These are phyloP conservation scores for Saccharomycopsis amapae DNA, from an alignment of 805 yeast species.

Conservation along the genomic window DNA sequence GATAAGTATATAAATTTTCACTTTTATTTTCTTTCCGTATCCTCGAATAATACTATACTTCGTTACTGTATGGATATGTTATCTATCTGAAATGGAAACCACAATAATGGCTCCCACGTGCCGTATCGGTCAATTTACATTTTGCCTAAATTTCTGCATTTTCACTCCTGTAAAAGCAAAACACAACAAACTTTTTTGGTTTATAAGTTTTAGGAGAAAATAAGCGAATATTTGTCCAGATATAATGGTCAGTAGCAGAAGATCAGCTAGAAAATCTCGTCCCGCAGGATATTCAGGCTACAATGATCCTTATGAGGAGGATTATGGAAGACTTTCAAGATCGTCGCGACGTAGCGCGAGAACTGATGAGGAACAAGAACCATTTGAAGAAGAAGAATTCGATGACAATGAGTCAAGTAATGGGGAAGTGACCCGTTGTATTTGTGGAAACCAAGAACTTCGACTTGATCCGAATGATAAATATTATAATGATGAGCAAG, in stretches of 20 bases:
- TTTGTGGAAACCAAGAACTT: slow-evolving; percentile 32
- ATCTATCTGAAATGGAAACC: too few species aligned
- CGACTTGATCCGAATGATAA: slow-evolving; percentile 37
- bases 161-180: too few species aligned
- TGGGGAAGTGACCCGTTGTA: slow-evolving; percentile 37
- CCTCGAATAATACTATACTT: too few species aligned
- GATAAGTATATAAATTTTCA: too few species aligned
- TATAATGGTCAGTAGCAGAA: slow-evolving; percentile 10
- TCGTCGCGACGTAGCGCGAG: not conserved
- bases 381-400: slow-evolving; percentile 2
- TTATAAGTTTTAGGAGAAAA: too few species aligned
- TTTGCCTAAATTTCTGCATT: too few species aligned
- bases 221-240: too few species aligned
- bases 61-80: too few species aligned
- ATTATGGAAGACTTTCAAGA: not conserved
- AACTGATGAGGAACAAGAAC: slow-evolving; percentile 4
- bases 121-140: too few species aligned
- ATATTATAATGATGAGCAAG: slow-evolving; percentile 34
- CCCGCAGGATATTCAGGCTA: not conserved
- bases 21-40: too few species aligned
- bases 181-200: too few species aligned
- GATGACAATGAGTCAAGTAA: not conserved
- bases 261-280: slow-evolving; percentile 6
- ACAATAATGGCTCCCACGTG: too few species aligned
- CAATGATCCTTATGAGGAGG: not conserved